Percentiles rank a stretch among this genome's conserved stretches.
These are phyloP conservation scores for Microglena sp. DNA, from an alignment of 139 green algal genomes.

Conservation along the genomic window DNA sequence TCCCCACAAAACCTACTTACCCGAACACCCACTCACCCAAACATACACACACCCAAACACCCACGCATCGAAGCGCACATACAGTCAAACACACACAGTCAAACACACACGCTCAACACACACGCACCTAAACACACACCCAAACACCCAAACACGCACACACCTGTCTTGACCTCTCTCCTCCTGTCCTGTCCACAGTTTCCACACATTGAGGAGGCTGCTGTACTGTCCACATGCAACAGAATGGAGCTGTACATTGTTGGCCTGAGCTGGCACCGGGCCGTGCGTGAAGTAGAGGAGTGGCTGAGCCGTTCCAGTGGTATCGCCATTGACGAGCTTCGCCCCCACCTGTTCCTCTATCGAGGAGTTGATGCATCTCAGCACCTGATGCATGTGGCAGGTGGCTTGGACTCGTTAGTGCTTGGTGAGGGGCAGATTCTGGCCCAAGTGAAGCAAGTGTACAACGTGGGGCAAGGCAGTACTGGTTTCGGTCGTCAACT, in stretches of 20 bases:
- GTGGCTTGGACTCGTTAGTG: slow-evolving; percentile 87
- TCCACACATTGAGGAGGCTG: slow-evolving; percentile 93
- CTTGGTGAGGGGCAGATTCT: slow-evolving; percentile 96
- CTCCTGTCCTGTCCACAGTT: no score
- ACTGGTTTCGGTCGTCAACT: slow-evolving; percentile 87
- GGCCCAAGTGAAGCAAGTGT: slow-evolving; percentile 84
- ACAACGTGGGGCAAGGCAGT: slow-evolving; percentile 75
- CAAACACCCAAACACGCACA: no score
- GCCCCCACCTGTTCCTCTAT: slow-evolving; percentile 85
- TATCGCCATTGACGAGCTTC: slow-evolving; percentile 74
- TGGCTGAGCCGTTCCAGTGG: slow-evolving; percentile 81
- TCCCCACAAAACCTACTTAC: no score
- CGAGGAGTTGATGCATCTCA: slow-evolving; percentile 77
- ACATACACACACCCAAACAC: no score
- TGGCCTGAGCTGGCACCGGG: slow-evolving; percentile 75
- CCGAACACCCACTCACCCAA: no score
- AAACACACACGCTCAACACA: no score
- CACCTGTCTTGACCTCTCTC: no score
- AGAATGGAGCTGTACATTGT: slow-evolving; percentile 94
- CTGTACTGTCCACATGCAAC: slow-evolving; percentile 93
- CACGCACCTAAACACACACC: no score
- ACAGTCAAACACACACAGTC: no score
- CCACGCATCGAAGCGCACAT: no score
- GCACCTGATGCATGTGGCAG: slow-evolving; percentile 83
- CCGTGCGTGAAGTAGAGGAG: slow-evolving; percentile 83